These are phyloP conservation scores for Lentinula detonsa DNA, from an alignment of 768 basidiomycete species.

Conservation along the genomic window DNA sequence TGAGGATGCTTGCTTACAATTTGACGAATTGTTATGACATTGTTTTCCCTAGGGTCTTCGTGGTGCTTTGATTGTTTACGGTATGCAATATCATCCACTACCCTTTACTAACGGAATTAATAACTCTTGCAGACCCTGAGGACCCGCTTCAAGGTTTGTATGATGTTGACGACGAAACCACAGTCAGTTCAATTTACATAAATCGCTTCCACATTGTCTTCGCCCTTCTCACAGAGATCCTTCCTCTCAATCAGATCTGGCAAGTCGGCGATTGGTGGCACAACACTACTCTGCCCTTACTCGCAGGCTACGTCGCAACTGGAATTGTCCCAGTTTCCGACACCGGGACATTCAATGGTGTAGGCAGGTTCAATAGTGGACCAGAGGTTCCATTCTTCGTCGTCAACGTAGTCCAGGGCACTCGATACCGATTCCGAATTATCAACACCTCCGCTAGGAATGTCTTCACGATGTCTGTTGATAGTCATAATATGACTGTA, in stretches of 20 bases:
- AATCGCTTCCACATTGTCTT: too few species aligned
- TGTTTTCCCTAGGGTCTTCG: conserved; percentile 19
- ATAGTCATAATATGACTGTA: conserved; percentile 28
- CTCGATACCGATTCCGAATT: conserved; percentile 41
- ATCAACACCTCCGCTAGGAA: conserved; percentile 34
- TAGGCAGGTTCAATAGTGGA: conserved; percentile 32
- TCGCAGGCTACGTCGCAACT: conserved; percentile 15
- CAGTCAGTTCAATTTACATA: neutral
- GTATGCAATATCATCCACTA: conserved; percentile 13
- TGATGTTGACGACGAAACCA: conserved; percentile 33
- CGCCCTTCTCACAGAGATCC: neutral
- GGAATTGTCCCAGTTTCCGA: conserved; percentile 25
- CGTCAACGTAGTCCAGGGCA: conserved; percentile 28
- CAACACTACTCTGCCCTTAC: conserved; percentile 15
- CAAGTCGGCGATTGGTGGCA: conserved; percentile 33
- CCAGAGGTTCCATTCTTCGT: conserved; percentile 29
- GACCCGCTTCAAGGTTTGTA: conserved; percentile 36
- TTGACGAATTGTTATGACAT: too few species aligned
- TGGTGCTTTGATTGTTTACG: conserved; percentile 25
- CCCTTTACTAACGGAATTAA: neutral
- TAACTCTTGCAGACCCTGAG: conserved; percentile 18
- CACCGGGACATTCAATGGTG: conserved; percentile 28
- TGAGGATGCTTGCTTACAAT: too few species aligned
- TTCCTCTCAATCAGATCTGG: neutral
- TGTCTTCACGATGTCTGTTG: conserved; percentile 31